phyloP scores from a whole-genome alignment of 2,329 filamentous ascomycete genomes.

The Laburnicola sp. region DNA sequence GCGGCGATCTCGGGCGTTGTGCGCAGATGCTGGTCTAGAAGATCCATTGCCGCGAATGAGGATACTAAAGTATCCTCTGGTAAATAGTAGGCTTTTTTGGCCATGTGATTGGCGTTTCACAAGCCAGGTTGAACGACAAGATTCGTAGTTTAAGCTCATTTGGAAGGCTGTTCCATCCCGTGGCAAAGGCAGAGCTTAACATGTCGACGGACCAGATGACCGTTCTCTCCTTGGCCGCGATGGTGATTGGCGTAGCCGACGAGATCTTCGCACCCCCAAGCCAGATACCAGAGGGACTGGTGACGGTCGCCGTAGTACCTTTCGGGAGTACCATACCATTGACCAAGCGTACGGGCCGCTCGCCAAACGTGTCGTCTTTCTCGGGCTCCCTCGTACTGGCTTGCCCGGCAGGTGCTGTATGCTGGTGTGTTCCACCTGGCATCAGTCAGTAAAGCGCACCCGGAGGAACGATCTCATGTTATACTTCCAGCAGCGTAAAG shows the following conservation, averaged over 20 bases:
- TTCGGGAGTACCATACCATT: background rate
- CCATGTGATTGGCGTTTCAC: background rate
- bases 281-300: background rate
- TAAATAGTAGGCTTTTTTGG: too few relatives aligned
- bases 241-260: background rate
- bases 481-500: too few relatives aligned
- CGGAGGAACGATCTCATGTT: too few relatives aligned
- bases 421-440: too few relatives aligned
- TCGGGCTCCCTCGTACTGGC: too few relatives aligned
- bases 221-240: background rate
- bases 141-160: background rate
- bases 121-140: background rate
- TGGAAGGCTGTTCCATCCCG: background rate
- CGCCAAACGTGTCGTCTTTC: too few relatives aligned
- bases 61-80: too few relatives aligned
- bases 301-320: background rate
- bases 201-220: background rate
- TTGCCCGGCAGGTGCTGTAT: too few relatives aligned
- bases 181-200: background rate
- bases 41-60: background rate
- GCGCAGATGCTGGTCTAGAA: background rate
- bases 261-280: background rate
- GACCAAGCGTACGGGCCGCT: too few relatives aligned
- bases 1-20: background rate
- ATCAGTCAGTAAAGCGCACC: too few relatives aligned